Conservation (phyloP, 148 eudicot genomes). For the Rhododendron henanense region DNA sequence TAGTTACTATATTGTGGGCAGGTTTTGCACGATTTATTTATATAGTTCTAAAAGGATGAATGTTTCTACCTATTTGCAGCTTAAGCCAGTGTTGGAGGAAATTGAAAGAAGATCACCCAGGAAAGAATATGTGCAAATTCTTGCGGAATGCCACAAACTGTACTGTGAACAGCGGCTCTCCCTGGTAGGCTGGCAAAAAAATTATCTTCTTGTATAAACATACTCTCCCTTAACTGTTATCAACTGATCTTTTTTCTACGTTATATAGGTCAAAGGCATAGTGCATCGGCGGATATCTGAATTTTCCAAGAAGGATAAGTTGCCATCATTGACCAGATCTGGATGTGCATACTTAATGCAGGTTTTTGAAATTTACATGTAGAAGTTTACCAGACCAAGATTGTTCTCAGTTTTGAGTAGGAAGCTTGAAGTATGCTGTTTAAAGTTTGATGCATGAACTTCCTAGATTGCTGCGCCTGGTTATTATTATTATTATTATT, state of each 20-base stretch:
- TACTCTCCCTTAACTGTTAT: background rate
- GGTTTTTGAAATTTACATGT: constrained; percentile 33
- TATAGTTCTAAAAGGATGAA: constrained; percentile 5
- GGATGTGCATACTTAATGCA: constrained; percentile 95
- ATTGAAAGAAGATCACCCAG: constrained; percentile 87
- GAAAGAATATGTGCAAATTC: constrained; percentile 86
- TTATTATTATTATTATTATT: background rate
- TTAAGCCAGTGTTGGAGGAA: constrained; percentile 92
- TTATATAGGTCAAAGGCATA: constrained; percentile 70
- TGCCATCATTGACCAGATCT: constrained; percentile 92
- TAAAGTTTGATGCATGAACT: constrained; percentile 2
- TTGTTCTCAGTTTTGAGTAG: background rate
- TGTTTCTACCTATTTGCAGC: constrained; percentile 42
- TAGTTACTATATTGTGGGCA: background rate
- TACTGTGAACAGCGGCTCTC: constrained; percentile 96
- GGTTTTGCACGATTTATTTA: background rate
- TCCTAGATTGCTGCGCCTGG: background rate
- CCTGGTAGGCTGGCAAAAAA: constrained; percentile 53
- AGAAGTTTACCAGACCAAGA: background rate
- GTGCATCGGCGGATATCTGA: constrained; percentile 91
- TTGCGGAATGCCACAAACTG: constrained; percentile 88
- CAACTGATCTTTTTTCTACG: background rate
- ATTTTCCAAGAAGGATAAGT: constrained; percentile 77
- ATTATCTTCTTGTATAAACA: background rate
- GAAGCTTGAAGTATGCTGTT: background rate